Percentiles rank a stretch among this genome's conserved stretches.
These are phyloP conservation scores for Penicillium sp. DNA, from an alignment of 2,329 filamentous ascomycete genomes.

Conservation along the genomic window DNA sequence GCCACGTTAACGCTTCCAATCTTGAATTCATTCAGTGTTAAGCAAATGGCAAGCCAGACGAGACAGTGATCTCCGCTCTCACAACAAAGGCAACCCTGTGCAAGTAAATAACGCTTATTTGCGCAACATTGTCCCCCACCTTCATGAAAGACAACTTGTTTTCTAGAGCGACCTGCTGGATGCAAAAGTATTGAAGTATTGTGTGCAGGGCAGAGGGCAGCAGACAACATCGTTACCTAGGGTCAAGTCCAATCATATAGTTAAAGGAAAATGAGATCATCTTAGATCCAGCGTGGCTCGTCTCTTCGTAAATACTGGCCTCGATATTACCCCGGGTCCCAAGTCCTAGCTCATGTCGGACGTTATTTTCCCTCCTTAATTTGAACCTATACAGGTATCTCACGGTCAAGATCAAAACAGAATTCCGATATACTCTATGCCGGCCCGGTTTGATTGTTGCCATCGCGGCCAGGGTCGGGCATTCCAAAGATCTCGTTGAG, in stretches of 20 bases:
- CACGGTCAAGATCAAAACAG: neutral
- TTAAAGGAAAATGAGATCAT: neutral
- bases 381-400: neutral
- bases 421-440: neutral
- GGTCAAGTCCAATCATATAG: neutral
- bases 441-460: neutral
- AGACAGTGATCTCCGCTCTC: neutral
- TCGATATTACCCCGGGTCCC: neutral
- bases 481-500: neutral
- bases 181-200: neutral
- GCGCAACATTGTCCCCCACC: too few relatives aligned
- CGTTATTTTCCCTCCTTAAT: neutral
- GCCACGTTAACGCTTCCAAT: neutral
- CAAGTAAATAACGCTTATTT: too few relatives aligned
- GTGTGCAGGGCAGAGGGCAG: too few relatives aligned
- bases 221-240: too few relatives aligned
- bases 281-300: neutral
- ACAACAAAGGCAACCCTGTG: neutral
- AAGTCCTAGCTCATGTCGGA: neutral
- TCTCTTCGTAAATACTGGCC: conserved; percentile 2
- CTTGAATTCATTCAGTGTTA: neutral
- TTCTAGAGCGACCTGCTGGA: neutral
- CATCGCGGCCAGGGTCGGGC: neutral
- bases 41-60: neutral
- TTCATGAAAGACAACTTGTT: neutral